Base-by-base conservation (phyloP, 1,284 basidiomycete genomes). In the Crucibulum parvulum region DNA sequence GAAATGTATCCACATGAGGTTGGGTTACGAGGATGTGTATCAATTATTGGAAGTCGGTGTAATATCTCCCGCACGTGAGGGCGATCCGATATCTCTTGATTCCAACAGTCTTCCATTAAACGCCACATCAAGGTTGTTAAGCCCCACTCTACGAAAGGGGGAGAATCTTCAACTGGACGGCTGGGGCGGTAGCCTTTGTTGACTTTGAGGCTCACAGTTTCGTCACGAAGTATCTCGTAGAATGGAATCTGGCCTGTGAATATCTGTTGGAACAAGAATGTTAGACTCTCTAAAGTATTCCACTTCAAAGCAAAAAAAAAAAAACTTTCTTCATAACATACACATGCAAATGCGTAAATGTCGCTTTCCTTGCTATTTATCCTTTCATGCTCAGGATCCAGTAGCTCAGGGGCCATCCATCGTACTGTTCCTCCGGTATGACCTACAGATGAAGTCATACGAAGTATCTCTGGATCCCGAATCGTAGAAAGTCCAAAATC, bases 401-500 rank as follows among this genome's bases (percentile, higher is more conserved):
- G 37, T 13, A 68, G 43, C 51, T 71, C 68, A 7, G 69, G 69
- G 41, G 70, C 67, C 38, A 58, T 61, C 65, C 66, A 71, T 53
- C 66, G 47, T 24, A 61, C 37, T 15, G 69, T 68, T 9, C 67
- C 70, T 18, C 62, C 59, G 47, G 11, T 37, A 53, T 11, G 18
- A 36, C 48, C 46, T 5, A 47, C 60, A n/a, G 62, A 61, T 1
- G 64, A 58, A n/a, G 59, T 47, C 61, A 48, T 60, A 10, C 38
- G 13, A 3, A 63, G 57, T 4, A 56, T 57, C 31, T 62, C 59
- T 2, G 65, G 58, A 6, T 64, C 61, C 2, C 64, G 60, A 16
- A 63, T 55, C 11, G 62, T 63, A 6, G 65, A 67, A 39, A 77
- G 69, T 36, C 78, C 78, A 59, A 79, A 81, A 58, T 80, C 78